phyloP scores from a whole-genome alignment of 208 protist species.

The Acanthamoeba triangularis region DNA sequence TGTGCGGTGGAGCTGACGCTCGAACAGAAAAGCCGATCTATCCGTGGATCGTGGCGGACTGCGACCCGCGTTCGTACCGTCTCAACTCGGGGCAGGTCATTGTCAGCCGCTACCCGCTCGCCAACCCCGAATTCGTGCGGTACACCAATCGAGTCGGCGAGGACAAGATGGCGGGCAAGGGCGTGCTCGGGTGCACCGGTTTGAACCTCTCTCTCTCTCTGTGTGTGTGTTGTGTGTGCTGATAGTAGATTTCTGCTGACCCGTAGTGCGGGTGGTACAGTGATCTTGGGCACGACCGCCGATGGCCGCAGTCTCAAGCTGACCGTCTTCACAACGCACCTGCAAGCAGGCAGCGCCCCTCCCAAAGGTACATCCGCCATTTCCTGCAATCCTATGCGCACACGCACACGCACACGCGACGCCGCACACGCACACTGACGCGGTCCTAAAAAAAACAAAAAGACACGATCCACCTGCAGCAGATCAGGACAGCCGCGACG shows the following conservation, averaged over 20 bases:
- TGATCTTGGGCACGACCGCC: not conserved
- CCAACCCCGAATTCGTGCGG: constrained; percentile 6
- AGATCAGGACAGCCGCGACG: not conserved
- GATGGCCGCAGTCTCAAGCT: not conserved
- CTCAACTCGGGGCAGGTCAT: constrained; percentile 33
- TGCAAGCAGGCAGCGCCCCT: constrained; percentile 12
- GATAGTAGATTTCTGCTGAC: not conserved
- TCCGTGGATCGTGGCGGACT: constrained; percentile 53
- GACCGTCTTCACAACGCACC: constrained; percentile 4
- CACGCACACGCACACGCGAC: not conserved
- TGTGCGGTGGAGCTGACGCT: not conserved
- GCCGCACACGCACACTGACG: not conserved
- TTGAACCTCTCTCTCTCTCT: not conserved
- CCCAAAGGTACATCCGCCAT: not conserved
- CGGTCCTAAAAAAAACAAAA: not conserved
- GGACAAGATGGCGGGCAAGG: constrained; percentile 31
- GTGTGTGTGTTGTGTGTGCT: not conserved
- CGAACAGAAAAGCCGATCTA: constrained; percentile 1
- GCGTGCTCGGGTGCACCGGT: constrained; percentile 24
- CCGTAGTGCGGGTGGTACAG: not conserved
- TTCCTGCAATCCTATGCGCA: too few relatives aligned
- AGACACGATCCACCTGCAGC: constrained; percentile 27
- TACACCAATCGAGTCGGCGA: constrained; percentile 5
- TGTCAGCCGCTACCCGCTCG: not conserved
- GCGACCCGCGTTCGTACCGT: constrained; percentile 23